Conservation (phyloP, 1,284 basidiomycete genomes). For the Cryptococcus sp. region DNA sequence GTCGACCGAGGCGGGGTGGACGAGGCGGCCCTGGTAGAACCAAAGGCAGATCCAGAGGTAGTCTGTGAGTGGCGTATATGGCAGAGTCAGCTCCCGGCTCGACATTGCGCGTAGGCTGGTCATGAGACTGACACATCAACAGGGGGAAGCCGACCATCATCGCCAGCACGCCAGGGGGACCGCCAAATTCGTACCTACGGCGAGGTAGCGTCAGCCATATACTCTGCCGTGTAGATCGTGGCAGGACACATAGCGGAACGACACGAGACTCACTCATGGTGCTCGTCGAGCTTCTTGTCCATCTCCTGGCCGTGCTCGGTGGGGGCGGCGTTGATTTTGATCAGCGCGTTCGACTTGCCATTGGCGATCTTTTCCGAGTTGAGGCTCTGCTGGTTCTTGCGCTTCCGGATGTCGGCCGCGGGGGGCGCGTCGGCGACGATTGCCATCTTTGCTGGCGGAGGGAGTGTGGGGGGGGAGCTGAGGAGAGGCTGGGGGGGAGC, state of each 20-base stretch:
- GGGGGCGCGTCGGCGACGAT: too few species aligned
- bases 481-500: too few species aligned
- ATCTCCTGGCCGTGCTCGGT: conserved; percentile 65
- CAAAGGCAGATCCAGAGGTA: conserved; percentile 98
- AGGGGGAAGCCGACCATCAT: conserved; percentile 93
- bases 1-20: conserved; percentile 67
- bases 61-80: conserved; percentile 65
- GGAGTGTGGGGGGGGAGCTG: too few species aligned
- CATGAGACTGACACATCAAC: conserved; percentile 47
- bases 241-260: conserved; percentile 15
- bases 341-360: conserved; percentile 25
- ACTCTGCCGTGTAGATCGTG: not conserved
- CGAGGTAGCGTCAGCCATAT: not conserved
- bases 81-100: not conserved
- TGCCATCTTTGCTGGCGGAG: too few species aligned
- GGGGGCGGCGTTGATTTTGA: conserved; percentile 35
- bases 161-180: conserved; percentile 80
- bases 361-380: conserved; percentile 26
- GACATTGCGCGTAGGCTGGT: not conserved
- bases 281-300: conserved; percentile 71
- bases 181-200: conserved; percentile 88
- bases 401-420: not conserved
- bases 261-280: conserved; percentile 66
- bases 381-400: conserved; percentile 3
- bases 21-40: conserved; percentile 87